Percentiles rank a stretch among this genome's conserved stretches.
phyloP scores from a whole-genome alignment of 192 early-diverging fungal genomes.

The Umbelopsis vinacea region DNA sequence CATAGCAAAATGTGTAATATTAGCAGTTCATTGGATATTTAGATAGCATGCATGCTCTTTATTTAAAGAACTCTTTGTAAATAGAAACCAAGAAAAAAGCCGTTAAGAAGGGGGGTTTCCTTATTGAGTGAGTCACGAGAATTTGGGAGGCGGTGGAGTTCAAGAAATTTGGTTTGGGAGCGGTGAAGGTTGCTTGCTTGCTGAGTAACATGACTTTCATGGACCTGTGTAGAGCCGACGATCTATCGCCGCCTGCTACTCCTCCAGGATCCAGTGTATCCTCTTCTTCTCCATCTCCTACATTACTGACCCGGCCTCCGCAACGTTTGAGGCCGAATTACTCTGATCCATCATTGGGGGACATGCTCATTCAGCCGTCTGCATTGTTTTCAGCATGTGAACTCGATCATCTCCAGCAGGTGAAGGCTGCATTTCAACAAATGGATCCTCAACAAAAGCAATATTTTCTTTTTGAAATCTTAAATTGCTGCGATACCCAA shows the following conservation, averaged over 20 bases:
- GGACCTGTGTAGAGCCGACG: slow-evolving; percentile 37
- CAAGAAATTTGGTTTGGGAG: not conserved
- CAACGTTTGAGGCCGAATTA: slow-evolving; percentile 26
- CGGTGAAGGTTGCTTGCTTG: not conserved
- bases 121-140: slow-evolving; percentile 7
- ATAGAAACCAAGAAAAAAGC: not conserved
- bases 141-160: not conserved
- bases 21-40: too few species aligned
- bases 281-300: slow-evolving; percentile 25
- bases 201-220: slow-evolving; percentile 30
- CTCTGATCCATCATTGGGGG: slow-evolving; percentile 20
- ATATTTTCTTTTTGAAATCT: slow-evolving; percentile 47
- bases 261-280: slow-evolving; percentile 35
- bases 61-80: not conserved
- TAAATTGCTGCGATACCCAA: slow-evolving; percentile 52
- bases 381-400: slow-evolving; percentile 28
- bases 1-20: not conserved
- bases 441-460: slow-evolving; percentile 39
- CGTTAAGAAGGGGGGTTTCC: not conserved
- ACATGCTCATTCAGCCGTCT: slow-evolving; percentile 20
- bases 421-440: slow-evolving; percentile 44
- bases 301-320: slow-evolving; percentile 14
- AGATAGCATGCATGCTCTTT: not conserved
- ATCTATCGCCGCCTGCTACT: slow-evolving; percentile 44
- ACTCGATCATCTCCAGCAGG: slow-evolving; percentile 28